Evolutionary conservation across 305 asterid genomes (phyloP), one percentile per base, ranked within the genome.

Genomic region (Fraxinus angustifolia): DNA sequence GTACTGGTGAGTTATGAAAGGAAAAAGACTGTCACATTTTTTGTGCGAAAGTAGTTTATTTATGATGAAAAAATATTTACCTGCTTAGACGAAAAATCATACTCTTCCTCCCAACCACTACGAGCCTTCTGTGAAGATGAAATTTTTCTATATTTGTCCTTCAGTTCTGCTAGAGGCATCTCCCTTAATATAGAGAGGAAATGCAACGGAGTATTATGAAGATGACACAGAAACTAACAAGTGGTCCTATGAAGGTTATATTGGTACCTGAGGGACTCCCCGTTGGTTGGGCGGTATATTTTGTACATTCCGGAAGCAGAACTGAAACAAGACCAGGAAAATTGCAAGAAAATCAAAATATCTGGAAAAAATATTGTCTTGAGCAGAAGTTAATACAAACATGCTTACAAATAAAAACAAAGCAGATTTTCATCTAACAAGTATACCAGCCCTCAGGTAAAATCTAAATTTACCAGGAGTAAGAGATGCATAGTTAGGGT

Each of bases 61-160:
- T 53, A 16, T 31, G 75, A 81, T 77, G 23, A 21, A 75, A 28
- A 78, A 23, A 60, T 23, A 58, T 70, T 80, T 83, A 96, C 99
- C 95, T 91, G 97, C 88, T 91, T 94, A 48, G 93, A 91, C 17
- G 99, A 94, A 84, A 85, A 87, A 40, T 90, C 93, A 81, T 89
- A 96, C 83, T 94, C 99, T 73, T 87, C 92, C 87, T 90, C 93
- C 99, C 99, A 96, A 78, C 99, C 97, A 82, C 81, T 80, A 38
- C 78, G 93, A 78, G 94, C 99, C 88, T 82, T 91, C 82, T 96
- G 93, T 60, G 86, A 34, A 62, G 89, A 83, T 73, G 97, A 84
- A 80, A 91, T 79, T 80, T 92, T 96, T 83, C 89, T 86, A 85
- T 96, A 96, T 88, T 96, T 96, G 77, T 90, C 98, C 87, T 94